phyloP scores from a whole-genome alignment of 2,329 filamentous ascomycete genomes.

The Gaeumannomyces tritici region DNA sequence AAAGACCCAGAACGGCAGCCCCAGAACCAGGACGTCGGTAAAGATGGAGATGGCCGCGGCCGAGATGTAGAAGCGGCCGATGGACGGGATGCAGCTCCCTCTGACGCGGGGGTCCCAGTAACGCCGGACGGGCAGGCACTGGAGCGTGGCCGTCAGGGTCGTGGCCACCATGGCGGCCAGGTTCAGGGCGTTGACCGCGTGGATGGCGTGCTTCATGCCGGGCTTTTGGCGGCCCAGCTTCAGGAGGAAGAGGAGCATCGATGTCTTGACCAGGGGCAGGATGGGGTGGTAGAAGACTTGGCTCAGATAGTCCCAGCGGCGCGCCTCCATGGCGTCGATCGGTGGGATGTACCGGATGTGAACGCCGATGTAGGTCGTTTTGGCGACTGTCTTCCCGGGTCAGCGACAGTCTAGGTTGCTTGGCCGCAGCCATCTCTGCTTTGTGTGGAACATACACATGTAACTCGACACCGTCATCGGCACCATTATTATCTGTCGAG shows the following conservation, averaged over 20 bases:
- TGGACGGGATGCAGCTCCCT: neutral
- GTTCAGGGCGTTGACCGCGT: conserved; percentile 42
- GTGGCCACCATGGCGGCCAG: conserved; percentile 58
- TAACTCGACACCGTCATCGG: conserved; percentile 18
- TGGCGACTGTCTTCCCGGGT: conserved; percentile 13
- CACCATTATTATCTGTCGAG: conserved; percentile 14
- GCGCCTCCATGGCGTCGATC: conserved; percentile 12
- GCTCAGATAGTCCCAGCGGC: conserved; percentile 21
- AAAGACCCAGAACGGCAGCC: conserved; percentile 24
- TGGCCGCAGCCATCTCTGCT: neutral
- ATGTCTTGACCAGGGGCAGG: conserved; percentile 62
- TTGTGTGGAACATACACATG: conserved; percentile 13
- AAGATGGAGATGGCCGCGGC: conserved; percentile 18
- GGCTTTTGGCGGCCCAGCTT: conserved; percentile 19
- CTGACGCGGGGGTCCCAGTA: neutral
- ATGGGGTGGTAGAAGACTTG: conserved; percentile 51
- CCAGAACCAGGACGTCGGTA: conserved; percentile 29
- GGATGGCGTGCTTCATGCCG: conserved; percentile 16
- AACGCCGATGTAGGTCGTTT: conserved; percentile 20
- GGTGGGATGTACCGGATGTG: conserved; percentile 11
- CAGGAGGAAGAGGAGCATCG: conserved; percentile 22
- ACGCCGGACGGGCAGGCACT: neutral
- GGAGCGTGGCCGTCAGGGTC: neutral
- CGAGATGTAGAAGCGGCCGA: neutral
- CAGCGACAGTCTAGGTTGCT: neutral